Percentiles rank a stretch among this genome's conserved stretches.
Conservation (phyloP, 345 rosid genomes). For the Schrenkiella parvula region DNA sequence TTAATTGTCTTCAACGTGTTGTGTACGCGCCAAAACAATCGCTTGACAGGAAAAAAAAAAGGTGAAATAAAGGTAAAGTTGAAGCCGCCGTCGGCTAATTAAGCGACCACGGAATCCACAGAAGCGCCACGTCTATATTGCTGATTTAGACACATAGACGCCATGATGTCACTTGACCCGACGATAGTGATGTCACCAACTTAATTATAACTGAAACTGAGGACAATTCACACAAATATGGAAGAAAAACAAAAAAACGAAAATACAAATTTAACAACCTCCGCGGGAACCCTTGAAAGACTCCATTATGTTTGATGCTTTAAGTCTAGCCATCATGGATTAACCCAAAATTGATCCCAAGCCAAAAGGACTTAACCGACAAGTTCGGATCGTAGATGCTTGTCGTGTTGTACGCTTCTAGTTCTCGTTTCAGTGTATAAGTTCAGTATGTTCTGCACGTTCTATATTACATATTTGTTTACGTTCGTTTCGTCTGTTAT, state of each 20-base stretch:
- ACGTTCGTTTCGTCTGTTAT: not conserved
- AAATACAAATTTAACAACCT: not conserved
- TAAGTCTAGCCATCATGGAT: not conserved
- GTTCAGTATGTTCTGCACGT: not conserved
- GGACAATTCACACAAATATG: not conserved
- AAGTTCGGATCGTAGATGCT: not conserved
- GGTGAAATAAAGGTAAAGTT: not conserved
- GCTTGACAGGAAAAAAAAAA: not conserved
- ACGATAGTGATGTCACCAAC: constrained; percentile 18
- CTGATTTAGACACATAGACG: constrained; percentile 28
- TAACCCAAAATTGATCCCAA: not conserved
- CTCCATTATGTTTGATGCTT: not conserved
- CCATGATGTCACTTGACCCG: constrained; percentile 31
- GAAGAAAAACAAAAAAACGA: not conserved
- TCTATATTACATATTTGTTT: not conserved
- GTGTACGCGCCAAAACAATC: not conserved
- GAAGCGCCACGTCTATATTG: constrained; percentile 18
- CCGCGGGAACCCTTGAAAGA: not conserved
- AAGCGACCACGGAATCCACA: not conserved
- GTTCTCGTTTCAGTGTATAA: not conserved
- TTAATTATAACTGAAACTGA: not conserved
- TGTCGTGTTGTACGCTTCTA: not conserved
- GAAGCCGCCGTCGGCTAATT: constrained; percentile 30
- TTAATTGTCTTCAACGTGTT: not conserved
- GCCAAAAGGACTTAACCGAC: not conserved